Evolutionary conservation across 1,284 basidiomycete genomes (phyloP).

Genomic region (Pyrrhoderma noxium): DNA sequence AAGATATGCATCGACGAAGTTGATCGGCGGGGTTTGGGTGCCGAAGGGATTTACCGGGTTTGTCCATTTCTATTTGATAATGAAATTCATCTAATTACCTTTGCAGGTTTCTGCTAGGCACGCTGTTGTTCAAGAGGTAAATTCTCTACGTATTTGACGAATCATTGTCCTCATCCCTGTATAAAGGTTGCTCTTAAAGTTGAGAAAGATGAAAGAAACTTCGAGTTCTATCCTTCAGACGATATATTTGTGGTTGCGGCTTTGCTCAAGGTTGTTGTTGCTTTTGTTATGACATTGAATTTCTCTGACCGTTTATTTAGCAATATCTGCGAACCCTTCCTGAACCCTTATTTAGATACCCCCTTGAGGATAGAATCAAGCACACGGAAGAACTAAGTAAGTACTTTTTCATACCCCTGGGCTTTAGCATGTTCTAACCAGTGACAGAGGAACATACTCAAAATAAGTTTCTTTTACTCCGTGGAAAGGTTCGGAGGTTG

Average conservation of each 20-base stretch:
- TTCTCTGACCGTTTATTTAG: constrained; percentile 29
- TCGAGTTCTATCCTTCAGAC: constrained; percentile 74
- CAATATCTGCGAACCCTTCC: constrained; percentile 88
- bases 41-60: constrained; percentile 82
- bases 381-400: constrained; percentile 72
- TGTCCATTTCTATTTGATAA: background rate
- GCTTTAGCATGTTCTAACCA: no score
- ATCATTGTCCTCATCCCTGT: background rate
- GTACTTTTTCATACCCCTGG: constrained; percentile 31
- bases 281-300: background rate
- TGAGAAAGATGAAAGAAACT: constrained; percentile 83
- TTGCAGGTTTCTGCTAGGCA: constrained; percentile 75
- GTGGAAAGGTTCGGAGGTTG: constrained; percentile 77
- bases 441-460: constrained; percentile 51
- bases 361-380: constrained; percentile 77
- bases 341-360: constrained; percentile 85
- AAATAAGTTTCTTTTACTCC: constrained; percentile 66
- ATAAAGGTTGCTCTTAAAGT: constrained; percentile 76
- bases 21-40: constrained; percentile 71
- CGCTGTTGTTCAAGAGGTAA: constrained; percentile 74
- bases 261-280: constrained; percentile 68
- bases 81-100: constrained; percentile 9
- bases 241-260: constrained; percentile 89
- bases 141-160: constrained; percentile 20
- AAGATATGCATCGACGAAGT: constrained; percentile 81